A percentile compares a stretch with the other conserved stretches of the same genome.
Conservation (phyloP, 345 rosid genomes). For the Citrus reticulata region DNA sequence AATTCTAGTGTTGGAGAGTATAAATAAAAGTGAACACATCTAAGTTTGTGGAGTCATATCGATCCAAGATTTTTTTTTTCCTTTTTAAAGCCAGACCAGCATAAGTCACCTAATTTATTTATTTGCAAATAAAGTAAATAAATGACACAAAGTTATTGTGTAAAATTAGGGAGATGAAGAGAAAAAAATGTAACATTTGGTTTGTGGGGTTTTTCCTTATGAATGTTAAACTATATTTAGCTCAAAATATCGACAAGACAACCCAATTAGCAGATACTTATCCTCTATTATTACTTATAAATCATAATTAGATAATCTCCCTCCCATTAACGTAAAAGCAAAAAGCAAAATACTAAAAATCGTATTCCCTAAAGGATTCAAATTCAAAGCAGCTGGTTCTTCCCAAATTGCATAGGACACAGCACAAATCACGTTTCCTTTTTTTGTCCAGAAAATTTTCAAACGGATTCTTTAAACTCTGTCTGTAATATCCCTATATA, state of each 20-base stretch:
- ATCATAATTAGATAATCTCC: background rate
- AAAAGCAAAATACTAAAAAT: background rate
- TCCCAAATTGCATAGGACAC: background rate
- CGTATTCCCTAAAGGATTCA: background rate
- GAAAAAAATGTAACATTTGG: too few relatives aligned
- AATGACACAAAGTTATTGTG: background rate
- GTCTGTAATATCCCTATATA: background rate
- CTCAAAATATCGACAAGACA: too few relatives aligned
- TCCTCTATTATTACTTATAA: background rate
- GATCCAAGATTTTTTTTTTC: too few relatives aligned
- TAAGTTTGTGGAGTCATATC: too few relatives aligned
- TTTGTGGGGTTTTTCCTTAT: background rate
- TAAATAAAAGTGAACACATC: background rate
- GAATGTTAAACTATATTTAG: background rate
- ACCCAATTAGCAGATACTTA: background rate
- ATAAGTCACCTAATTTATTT: too few relatives aligned
- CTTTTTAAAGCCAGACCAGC: too few relatives aligned
- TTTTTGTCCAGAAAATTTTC: background rate
- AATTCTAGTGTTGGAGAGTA: background rate
- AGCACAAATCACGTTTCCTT: background rate
- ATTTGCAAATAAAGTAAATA: too few relatives aligned
- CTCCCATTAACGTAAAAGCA: background rate
- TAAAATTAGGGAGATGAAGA: too few relatives aligned
- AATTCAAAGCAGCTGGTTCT: background rate
- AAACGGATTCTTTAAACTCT: background rate